A percentile compares a stretch with the other conserved stretches of the same genome.
Evolutionary conservation across 331 rosid species (phyloP).

Genomic region (Stylosanthes scabra): DNA sequence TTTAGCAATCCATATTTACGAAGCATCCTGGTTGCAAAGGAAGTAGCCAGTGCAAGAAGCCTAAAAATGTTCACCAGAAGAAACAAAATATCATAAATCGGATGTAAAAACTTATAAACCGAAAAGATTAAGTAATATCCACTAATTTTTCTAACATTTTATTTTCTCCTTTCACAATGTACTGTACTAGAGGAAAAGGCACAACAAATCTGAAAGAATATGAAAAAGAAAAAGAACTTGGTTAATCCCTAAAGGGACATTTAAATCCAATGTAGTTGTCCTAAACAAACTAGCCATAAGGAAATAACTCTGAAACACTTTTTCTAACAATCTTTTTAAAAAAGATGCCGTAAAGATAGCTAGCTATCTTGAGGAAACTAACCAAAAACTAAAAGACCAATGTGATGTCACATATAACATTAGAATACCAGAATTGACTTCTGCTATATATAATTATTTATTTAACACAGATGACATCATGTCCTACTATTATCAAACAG

Average conservation of each 20-base stretch:
- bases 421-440: conserved; percentile 24
- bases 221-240: conserved; percentile 14
- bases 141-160: conserved; percentile 6
- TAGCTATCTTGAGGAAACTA: conserved; percentile 15
- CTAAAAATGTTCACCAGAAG: conserved; percentile 45
- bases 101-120: conserved; percentile 8
- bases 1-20: conserved; percentile 78
- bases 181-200: conserved; percentile 28
- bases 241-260: conserved; percentile 3
- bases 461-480: conserved; percentile 6
- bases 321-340: background rate
- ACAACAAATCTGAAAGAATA: conserved; percentile 29
- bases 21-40: conserved; percentile 89
- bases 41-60: conserved; percentile 85
- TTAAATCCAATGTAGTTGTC: conserved; percentile 18
- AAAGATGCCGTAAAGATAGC: background rate
- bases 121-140: background rate
- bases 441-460: conserved; percentile 6
- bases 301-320: background rate
- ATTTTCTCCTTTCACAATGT: conserved; percentile 21
- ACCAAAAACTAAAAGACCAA: conserved; percentile 8
- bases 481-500: conserved; percentile 16
- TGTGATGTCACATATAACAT: background rate
- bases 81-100: conserved; percentile 33
- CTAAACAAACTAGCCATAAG: conserved; percentile 35